phyloP scores from a whole-genome alignment of 2,329 filamentous ascomycete species.

The Ophiostoma himal-ulmi region DNA sequence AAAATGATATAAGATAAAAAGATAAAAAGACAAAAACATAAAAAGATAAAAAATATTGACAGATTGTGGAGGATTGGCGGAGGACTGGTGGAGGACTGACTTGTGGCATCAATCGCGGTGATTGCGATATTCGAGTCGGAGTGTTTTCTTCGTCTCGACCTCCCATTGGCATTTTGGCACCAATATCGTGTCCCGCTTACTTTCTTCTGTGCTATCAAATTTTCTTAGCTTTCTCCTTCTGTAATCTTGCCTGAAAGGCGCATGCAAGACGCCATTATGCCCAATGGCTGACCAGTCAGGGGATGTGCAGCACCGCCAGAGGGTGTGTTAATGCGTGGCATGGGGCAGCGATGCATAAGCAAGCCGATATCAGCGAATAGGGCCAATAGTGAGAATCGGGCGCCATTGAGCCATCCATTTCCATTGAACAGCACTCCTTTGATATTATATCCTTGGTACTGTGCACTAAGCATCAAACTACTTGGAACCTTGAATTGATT shows the following conservation, averaged over 20 bases:
- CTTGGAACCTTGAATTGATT: neutral
- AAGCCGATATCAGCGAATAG: conserved; percentile 6
- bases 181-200: neutral
- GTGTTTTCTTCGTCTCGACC: neutral
- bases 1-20: neutral
- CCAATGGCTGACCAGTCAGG: neutral
- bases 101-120: neutral
- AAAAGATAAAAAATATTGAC: neutral
- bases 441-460: neutral
- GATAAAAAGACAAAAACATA: neutral
- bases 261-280: neutral
- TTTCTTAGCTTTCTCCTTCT: neutral
- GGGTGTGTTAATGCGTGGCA: conserved; percentile 8
- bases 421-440: neutral
- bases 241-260: neutral
- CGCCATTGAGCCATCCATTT: neutral
- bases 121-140: conserved; percentile 4
- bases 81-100: too few relatives aligned
- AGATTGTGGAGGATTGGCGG: neutral
- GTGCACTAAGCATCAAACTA: neutral
- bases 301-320: neutral
- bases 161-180: conserved; percentile 2
- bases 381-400: neutral
- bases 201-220: neutral
- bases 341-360: conserved; percentile 24